Conservation (phyloP, 2,329 filamentous ascomycete genomes). For the Colletotrichum sp. region DNA sequence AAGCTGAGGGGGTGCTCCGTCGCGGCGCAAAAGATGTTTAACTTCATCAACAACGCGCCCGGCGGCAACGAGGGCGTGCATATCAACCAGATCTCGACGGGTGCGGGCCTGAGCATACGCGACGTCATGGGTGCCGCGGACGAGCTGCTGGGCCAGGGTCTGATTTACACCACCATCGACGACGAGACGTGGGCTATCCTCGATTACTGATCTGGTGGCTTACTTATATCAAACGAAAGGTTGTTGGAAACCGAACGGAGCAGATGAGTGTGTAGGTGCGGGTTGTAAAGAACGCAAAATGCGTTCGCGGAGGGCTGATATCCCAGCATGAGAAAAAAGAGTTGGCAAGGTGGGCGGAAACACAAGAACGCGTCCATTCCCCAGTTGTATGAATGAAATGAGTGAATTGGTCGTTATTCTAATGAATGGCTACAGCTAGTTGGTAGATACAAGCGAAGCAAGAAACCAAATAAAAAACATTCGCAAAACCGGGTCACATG, state of each 20-base stretch:
- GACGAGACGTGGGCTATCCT: constrained; percentile 91
- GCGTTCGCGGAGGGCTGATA: background rate
- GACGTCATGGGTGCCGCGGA: constrained; percentile 82
- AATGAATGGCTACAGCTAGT: constrained; percentile 22
- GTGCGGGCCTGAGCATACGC: constrained; percentile 66
- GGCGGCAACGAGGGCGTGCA: constrained; percentile 86
- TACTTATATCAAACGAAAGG: background rate
- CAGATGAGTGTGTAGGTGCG: background rate
- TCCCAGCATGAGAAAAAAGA: background rate
- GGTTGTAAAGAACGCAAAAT: background rate
- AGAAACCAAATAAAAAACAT: background rate
- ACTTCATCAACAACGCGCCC: constrained; percentile 68
- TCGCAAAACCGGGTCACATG: background rate
- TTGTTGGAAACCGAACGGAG: background rate
- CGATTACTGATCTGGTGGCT: constrained; percentile 56
- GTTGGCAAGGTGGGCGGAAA: background rate
- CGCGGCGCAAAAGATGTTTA: constrained; percentile 73
- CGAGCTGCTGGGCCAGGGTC: constrained; percentile 74
- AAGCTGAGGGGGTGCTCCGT: constrained; percentile 56
- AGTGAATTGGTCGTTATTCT: constrained; percentile 10
- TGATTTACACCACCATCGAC: constrained; percentile 91
- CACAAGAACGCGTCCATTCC: background rate
- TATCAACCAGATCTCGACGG: constrained; percentile 74
- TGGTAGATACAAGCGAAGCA: constrained; percentile 12
- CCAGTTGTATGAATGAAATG: constrained; percentile 11